Evolutionary conservation across 2,329 filamentous ascomycete genomes (phyloP), one percentile per base, ranked within the genome.

Genomic region (Aureobasidium sp.): DNA sequence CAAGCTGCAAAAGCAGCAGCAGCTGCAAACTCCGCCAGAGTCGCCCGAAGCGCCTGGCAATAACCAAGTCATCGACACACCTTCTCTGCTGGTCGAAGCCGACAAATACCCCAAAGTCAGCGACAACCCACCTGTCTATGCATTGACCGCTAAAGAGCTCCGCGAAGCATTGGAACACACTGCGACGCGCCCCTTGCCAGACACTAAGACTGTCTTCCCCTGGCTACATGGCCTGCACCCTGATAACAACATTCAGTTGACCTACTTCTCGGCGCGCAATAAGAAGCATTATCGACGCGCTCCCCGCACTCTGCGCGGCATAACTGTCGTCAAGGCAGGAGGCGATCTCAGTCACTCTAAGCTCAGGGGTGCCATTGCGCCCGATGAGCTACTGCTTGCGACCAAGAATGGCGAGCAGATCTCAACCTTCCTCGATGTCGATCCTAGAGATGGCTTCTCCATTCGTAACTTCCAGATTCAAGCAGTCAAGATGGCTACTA

Each of bases 391-490:
- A 48, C 74, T 97, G 62, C 81, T 85, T 41, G 68, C 78, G 0
- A 68, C 67, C 47, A 64, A 73, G 3, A 71, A 69, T n/a, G 71
- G 74, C n/a, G 74, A 78, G 13, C 75, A 75, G 29, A 69, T 76
- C 16, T 75, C 82, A 48, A 81, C 86, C 27, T 96, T 99, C 70
- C 77, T 91, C 64, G 90, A 96, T 47, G 83, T 87, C 44, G 94
- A 99, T 70, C 94, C 94, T 1, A 83, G 79, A 61, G 90, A 96
- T 66, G 94, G 94, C 9, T 97, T 97, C 71, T 96, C 91, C 5
- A 92, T 97, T 47, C 86, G 94, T 49, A 97, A 97, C 73, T 99
- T 99, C 71, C 93, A 97, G 69, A 97, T 97, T 42, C 94, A 99
- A 74, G 83, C 90, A 0, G 89, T 89, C 63, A 99, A 99, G 73